Conservation (phyloP, 2,329 filamentous ascomycete species). For the Daldinia sp. region DNA sequence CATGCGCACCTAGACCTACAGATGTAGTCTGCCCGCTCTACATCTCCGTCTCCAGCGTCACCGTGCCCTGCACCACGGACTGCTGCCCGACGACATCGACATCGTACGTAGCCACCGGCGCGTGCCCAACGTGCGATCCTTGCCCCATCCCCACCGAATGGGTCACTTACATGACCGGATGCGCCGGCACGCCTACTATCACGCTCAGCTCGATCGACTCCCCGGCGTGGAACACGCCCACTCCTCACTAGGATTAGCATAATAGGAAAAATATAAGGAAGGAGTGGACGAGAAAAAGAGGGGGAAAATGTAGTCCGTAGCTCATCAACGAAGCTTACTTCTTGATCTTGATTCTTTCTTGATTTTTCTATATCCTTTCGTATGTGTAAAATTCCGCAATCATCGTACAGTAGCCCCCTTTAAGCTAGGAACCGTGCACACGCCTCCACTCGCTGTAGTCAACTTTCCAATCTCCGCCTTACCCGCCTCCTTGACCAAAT, state of each 20-base stretch:
- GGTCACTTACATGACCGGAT: conserved; percentile 44
- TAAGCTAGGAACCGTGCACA: conserved; percentile 84
- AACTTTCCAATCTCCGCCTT: conserved; percentile 74
- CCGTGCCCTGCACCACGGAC: conserved; percentile 49
- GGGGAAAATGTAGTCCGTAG: conserved; percentile 13
- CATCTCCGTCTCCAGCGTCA: conserved; percentile 46
- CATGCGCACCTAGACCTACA: conserved; percentile 34
- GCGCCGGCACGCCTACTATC: conserved; percentile 35
- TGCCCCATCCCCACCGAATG: conserved; percentile 43
- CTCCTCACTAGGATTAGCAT: not conserved
- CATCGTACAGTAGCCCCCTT: conserved; percentile 85
- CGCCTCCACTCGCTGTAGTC: conserved; percentile 77
- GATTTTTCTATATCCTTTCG: conserved; percentile 9
- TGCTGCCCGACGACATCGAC: conserved; percentile 52
- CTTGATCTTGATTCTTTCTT: conserved; percentile 22
- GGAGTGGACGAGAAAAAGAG: not conserved
- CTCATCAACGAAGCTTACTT: conserved; percentile 34
- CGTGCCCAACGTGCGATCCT: conserved; percentile 42
- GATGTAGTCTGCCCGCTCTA: conserved; percentile 44
- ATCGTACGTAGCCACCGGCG: conserved; percentile 25
- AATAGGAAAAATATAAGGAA: not conserved
- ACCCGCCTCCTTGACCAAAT: conserved; percentile 76
- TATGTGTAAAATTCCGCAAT: conserved; percentile 37
- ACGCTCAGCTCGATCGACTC: conserved; percentile 34
- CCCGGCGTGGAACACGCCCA: conserved; percentile 25